Evolutionary conservation across 148 eudicot species (phyloP), one percentile per base, ranked within the genome.

Genomic region (Vaccinium myrtillus): DNA sequence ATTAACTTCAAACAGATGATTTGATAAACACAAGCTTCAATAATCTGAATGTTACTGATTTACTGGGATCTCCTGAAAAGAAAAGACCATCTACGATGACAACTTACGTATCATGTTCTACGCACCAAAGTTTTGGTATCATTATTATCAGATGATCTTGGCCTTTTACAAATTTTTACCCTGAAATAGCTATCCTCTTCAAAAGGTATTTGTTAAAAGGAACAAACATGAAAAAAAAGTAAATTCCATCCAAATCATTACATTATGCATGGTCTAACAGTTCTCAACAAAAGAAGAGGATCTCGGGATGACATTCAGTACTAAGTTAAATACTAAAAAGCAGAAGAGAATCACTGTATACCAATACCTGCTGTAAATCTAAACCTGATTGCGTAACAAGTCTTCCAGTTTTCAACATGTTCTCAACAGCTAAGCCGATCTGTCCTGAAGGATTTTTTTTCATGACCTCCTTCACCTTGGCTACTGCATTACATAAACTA

Each of bases 381-480:
- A 97, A 88, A 82, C 95, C 90, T 23, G 94, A 87, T 80, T 88
- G 88, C 58, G 98, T 90, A 82, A 79, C 87, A 79, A 95, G 81
- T 79, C 93, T 92, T 83, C 99, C 99, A 46, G 99, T 95, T 89
- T 97, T 97, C 88, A 97, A 84, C 92, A 95, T 83, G 82, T 90
- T 95, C 67, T 94, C 98, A 58, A 97, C 75, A 83, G 95, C 94
- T 70, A 83, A 27, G 83, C 98, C 85, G 80, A 97, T 88, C 82
- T 87, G 91, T 81, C 48, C 87, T 16, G 98, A 49, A 79, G 91
- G 73, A 89, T 85, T 93, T 87, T 91, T 97, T 18, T 86, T 91
- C 70, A 97, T 86, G 50, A 91, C 76, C 89, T 93, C 92, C 91
- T 82, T 97, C 80, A 95, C 88, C 83, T 92, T 86, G 71, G 81